phyloP scores from a whole-genome alignment of 208 protist species.

The Acanthamoeba lenticulata region DNA sequence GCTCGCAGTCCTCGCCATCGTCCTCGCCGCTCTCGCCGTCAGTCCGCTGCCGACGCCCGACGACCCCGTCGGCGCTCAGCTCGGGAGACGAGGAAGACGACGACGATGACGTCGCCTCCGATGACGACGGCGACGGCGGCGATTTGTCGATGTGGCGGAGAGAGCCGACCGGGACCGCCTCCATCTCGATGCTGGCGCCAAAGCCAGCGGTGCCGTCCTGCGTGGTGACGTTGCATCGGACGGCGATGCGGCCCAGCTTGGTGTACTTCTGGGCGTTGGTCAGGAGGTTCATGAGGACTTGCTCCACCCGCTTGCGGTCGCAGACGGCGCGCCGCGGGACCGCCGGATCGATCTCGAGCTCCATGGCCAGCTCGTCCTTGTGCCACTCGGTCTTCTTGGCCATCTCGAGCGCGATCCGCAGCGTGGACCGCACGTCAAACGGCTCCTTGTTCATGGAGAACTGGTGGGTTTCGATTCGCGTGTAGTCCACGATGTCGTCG shows the following conservation, averaged over 20 bases:
- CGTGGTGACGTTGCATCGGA: not conserved
- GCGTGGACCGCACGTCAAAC: not conserved
- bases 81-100: no score
- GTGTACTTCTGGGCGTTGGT: slow-evolving; percentile 36
- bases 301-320: not conserved
- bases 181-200: not conserved
- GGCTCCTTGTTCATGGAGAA: not conserved
- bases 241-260: not conserved
- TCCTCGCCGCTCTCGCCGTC: not conserved
- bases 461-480: not conserved
- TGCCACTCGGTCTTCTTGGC: slow-evolving; percentile 47
- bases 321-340: not conserved
- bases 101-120: no score
- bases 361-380: not conserved
- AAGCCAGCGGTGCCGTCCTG: no score
- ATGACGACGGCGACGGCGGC: not conserved
- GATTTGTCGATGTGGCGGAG: not conserved
- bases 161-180: not conserved
- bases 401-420: not conserved
- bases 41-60: no score
- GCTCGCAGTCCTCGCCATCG: not conserved
- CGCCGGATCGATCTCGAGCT: not conserved
- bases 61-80: no score
- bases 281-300: slow-evolving; percentile 13
- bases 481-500: slow-evolving; percentile 25